Evolutionary conservation across 169 alveolate genomes (phyloP), one percentile per base, ranked within the genome.

Genomic region (Besnoitia besnoiti): DNA sequence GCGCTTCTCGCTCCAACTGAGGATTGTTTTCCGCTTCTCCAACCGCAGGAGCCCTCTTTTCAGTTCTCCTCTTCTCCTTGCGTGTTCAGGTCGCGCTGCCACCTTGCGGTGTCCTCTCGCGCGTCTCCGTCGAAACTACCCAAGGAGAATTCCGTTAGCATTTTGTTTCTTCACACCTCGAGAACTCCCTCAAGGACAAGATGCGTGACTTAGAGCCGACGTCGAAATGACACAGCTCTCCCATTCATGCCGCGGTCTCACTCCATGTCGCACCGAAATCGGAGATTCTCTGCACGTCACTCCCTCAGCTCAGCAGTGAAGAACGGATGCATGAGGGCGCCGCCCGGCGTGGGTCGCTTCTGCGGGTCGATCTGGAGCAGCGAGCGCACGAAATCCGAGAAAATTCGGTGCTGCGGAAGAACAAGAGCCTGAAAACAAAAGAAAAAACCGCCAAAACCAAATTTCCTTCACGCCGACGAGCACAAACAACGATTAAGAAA

Each of bases 321-420:
- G 89, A 97, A 97, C 90, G 96, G 96, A 91, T 97, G 99, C 85
- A 94, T 92, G 93, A 97, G 91, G 51, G 98, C 98, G 92, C 96
- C 97, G 82, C 94, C 95, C 16, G 99, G 98, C 10, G 98, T 93
- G 3, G 99, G 97, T 35, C 99, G 95, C 93, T 62, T 92, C 75
- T 89, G 82, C 75, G 98, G 97, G 89, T 97, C 98, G 33, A 96
- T 94, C 87, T 96, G 96, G 94, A 97, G 89, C 55, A 97, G 84
- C 90, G 91, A 96, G 62, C 97, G 94, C 61, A 97, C 95, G 79
- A 97, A 97, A 33, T 97, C 98, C 76, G 98, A 98, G 82, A 97
- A 95, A 10, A 94, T 79, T 0, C 96, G 96, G 93, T 97, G 98
- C 37, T 95, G 96, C 44, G 96, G 96, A 59, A 91, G 92, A 59